A percentile compares a stretch with the other conserved stretches of the same genome.
Conservation (phyloP, 2,329 filamentous ascomycete genomes). For the Aureobasidium melanogenum region DNA sequence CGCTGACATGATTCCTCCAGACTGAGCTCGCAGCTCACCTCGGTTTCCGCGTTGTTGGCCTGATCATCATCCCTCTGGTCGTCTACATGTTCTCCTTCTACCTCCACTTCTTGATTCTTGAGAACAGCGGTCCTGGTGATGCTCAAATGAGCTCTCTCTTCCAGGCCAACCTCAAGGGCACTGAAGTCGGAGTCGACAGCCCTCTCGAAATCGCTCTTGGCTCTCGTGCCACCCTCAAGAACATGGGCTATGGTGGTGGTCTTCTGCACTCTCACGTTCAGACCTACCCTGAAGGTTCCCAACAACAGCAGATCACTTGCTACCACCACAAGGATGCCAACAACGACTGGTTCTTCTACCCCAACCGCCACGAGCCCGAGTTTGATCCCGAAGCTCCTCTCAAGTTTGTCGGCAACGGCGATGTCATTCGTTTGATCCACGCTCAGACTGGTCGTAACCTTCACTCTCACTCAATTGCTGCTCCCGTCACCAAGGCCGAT, state of each 20-base stretch:
- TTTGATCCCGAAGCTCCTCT: constrained; percentile 63
- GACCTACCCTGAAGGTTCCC: constrained; percentile 87
- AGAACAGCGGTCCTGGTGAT: constrained; percentile 89
- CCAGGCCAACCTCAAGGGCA: constrained; percentile 91
- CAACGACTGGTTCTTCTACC: constrained; percentile 99
- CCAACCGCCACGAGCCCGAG: constrained; percentile 68
- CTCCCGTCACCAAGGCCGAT: constrained; percentile 80
- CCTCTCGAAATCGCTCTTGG: constrained; percentile 86
- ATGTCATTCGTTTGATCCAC: constrained; percentile 79
- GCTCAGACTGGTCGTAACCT: constrained; percentile 94
- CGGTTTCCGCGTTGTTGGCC: constrained; percentile 67
- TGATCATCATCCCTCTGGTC: constrained; percentile 80
- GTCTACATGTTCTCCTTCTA: constrained; percentile 97
- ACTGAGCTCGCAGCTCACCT: constrained; percentile 66
- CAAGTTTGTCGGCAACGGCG: constrained; percentile 66
- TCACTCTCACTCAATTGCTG: constrained; percentile 84
- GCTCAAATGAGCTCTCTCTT: constrained; percentile 99
- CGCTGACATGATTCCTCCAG: constrained; percentile 27
- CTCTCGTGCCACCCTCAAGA: constrained; percentile 88
- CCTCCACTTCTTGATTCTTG: constrained; percentile 85
- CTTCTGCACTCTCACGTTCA: constrained; percentile 94
- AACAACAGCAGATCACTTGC: constrained; percentile 94
- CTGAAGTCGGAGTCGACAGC: constrained; percentile 87
- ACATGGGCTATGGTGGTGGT: constrained; percentile 98
- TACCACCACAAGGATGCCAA: constrained; percentile 99